Conservation (phyloP, 257 asterid genomes). For the Plantago elongata region DNA sequence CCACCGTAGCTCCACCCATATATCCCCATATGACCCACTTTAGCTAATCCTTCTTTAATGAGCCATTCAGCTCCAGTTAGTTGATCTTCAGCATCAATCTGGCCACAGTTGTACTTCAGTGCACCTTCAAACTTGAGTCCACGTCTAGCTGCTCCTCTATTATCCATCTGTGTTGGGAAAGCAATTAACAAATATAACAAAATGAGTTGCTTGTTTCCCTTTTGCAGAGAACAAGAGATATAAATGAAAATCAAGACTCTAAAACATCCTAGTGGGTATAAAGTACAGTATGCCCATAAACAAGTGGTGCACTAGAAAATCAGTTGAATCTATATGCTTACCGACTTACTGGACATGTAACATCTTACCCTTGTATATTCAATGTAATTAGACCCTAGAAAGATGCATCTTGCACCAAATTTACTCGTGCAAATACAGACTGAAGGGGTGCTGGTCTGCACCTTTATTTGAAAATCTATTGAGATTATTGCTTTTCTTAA, state of each 20-base stretch:
- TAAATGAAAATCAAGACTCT: neutral
- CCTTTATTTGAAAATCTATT: too few species aligned
- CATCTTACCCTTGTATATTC: too few species aligned
- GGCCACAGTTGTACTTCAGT: conserved; percentile 72
- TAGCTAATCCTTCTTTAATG: conserved; percentile 56
- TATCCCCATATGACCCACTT: conserved; percentile 62
- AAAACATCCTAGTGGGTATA: neutral
- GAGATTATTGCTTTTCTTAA: neutral
- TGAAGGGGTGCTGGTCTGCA: too few species aligned
- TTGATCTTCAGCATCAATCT: conserved; percentile 75
- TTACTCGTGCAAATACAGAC: too few species aligned
- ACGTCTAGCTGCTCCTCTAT: conserved; percentile 90
- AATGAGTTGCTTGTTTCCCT: neutral
- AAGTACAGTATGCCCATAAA: too few species aligned
- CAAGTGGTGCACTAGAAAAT: too few species aligned
- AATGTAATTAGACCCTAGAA: too few species aligned
- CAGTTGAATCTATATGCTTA: too few species aligned
- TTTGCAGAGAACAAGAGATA: neutral
- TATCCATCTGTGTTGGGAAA: conserved; percentile 67
- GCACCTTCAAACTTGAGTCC: conserved; percentile 83
- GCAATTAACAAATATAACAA: conserved; percentile 6
- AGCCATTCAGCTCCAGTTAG: conserved; percentile 84
- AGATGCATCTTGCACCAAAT: too few species aligned
- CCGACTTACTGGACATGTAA: too few species aligned
- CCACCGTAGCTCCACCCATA: conserved; percentile 99